phyloP scores from a whole-genome alignment of 2,329 filamentous ascomycete genomes.

The Cladosporium sp. region DNA sequence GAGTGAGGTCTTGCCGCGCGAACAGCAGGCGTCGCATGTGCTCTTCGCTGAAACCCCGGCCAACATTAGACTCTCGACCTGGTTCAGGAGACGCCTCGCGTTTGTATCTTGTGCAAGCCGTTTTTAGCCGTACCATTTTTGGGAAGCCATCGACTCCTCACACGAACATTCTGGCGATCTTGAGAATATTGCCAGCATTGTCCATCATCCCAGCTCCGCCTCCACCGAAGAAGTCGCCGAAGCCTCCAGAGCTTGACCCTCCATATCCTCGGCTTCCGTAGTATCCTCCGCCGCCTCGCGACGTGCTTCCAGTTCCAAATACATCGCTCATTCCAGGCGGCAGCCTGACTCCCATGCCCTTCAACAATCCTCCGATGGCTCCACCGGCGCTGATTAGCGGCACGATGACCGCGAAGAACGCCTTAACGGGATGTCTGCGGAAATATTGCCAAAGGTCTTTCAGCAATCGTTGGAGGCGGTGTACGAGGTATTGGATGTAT shows the following conservation, averaged over 20 bases:
- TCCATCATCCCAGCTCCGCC: slow-evolving; percentile 37
- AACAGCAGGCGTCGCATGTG: no score
- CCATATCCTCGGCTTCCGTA: slow-evolving; percentile 42
- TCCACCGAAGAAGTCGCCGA: slow-evolving; percentile 18
- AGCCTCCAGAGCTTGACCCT: slow-evolving; percentile 22
- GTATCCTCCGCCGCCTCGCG: slow-evolving; percentile 27
- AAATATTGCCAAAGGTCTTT: slow-evolving; percentile 77
- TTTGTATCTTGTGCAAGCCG: no score
- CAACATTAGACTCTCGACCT: no score
- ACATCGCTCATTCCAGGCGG: slow-evolving; percentile 47
- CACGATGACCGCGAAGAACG: slow-evolving; percentile 82
- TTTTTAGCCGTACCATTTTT: no score
- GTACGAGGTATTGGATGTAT: slow-evolving; percentile 68
- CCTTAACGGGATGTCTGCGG: slow-evolving; percentile 76
- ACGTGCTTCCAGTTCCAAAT: slow-evolving; percentile 17
- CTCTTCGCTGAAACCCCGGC: no score
- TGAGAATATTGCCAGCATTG: slow-evolving; percentile 43
- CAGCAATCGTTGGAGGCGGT: slow-evolving; percentile 70
- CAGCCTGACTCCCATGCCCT: slow-evolving; percentile 71
- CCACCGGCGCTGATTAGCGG: slow-evolving; percentile 75
- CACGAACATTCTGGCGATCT: slow-evolving; percentile 48
- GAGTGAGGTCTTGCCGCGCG: no score
- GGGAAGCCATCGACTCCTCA: slow-evolving; percentile 24
- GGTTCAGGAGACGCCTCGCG: not conserved
- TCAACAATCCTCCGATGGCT: slow-evolving; percentile 68